Conservation (phyloP, 371 early-diverging fungal genomes). For the Dichotomocladium elegans region DNA sequence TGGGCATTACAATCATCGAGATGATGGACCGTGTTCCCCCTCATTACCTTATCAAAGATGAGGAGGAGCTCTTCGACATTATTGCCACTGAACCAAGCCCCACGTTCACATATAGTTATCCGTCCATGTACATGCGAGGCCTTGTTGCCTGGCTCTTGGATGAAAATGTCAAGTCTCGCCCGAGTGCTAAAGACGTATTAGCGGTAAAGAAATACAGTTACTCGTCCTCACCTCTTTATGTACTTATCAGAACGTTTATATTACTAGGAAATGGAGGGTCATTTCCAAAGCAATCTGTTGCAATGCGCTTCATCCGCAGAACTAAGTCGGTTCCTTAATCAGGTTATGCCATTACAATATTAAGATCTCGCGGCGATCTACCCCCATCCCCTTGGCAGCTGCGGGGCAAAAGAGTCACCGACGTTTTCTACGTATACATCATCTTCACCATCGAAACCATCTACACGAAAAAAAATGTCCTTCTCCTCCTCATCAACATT, state of each 20-base stretch:
- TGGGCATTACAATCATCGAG: constrained; percentile 72
- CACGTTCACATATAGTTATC: constrained; percentile 47
- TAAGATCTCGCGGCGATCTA: too few species aligned
- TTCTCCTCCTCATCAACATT: too few species aligned
- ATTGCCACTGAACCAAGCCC: constrained; percentile 44
- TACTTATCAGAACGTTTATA: too few species aligned
- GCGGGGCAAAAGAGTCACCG: too few species aligned
- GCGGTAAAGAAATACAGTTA: not conserved
- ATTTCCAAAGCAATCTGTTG: constrained; percentile 35
- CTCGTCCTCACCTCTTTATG: too few species aligned
- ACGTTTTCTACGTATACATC: too few species aligned
- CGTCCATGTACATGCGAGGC: constrained; percentile 51
- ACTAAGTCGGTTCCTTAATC: constrained; percentile 33
- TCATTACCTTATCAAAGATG: constrained; percentile 46
- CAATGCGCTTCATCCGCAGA: constrained; percentile 29
- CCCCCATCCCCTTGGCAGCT: too few species aligned
- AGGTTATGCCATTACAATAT: constrained; percentile 31
- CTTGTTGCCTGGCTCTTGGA: constrained; percentile 50
- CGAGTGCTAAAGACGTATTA: constrained; percentile 35
- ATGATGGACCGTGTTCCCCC: constrained; percentile 57
- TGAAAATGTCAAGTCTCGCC: constrained; percentile 35
- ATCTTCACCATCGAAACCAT: too few species aligned
- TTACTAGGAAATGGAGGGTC: constrained; percentile 37
- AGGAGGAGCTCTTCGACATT: constrained; percentile 37
- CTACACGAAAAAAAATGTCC: too few species aligned